These are phyloP conservation scores for Acacia melanoxylon DNA, from an alignment of 306 rosid species.

Conservation along the genomic window DNA sequence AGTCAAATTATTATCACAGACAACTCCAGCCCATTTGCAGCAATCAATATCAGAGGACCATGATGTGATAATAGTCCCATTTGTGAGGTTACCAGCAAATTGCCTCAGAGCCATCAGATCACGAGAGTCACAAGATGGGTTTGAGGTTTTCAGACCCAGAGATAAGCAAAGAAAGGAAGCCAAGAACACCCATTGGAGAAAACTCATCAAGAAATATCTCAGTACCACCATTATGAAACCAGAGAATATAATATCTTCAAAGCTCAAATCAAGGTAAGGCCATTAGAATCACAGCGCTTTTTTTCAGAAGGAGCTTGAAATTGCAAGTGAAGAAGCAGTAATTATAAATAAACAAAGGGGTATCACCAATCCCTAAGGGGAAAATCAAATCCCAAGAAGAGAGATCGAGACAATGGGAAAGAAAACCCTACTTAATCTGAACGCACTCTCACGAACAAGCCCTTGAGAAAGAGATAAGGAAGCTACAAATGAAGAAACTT, in stretches of 20 bases:
- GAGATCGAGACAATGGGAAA: constrained; percentile 19
- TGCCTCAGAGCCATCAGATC: constrained; percentile 55
- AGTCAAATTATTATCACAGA: constrained; percentile 46
- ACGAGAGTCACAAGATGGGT: constrained; percentile 38
- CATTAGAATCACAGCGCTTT: constrained; percentile 33
- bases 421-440: constrained; percentile 29
- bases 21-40: constrained; percentile 65
- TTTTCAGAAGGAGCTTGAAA: constrained; percentile 27
- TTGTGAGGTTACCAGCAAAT: constrained; percentile 50
- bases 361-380: constrained; percentile 31
- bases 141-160: constrained; percentile 35
- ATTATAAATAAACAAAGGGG: constrained; percentile 22
- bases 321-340: not conserved
- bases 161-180: constrained; percentile 42
- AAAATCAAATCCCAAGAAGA: constrained; percentile 46
- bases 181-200: constrained; percentile 47
- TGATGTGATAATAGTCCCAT: constrained; percentile 35
- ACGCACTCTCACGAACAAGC: constrained; percentile 17
- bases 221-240: constrained; percentile 39
- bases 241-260: constrained; percentile 31
- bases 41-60: constrained; percentile 51
- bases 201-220: constrained; percentile 27
- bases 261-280: constrained; percentile 34
- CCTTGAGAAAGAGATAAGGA: constrained; percentile 9
- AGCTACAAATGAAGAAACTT: constrained; percentile 33